A percentile compares a stretch with the other conserved stretches of the same genome.
Evolutionary conservation across 495 filamentous ascomycete genomes (phyloP).

Genomic region (Poronia punctata): DNA sequence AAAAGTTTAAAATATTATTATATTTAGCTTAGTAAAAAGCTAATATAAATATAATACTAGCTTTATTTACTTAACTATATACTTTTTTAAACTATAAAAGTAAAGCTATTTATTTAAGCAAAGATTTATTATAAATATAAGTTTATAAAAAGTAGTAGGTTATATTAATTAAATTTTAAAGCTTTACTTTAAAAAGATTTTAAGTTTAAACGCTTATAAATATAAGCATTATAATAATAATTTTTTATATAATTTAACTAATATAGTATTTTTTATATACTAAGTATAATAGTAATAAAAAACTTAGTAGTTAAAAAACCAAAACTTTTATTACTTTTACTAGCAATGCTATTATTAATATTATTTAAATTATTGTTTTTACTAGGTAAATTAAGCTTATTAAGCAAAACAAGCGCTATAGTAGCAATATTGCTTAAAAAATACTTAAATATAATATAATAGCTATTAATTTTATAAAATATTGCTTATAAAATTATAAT

Average conservation of each 20-base stretch:
- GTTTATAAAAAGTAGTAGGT: slow-evolving; percentile 5
- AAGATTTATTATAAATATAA: slow-evolving; percentile 12
- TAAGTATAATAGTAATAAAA: too few species aligned
- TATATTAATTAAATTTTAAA: slow-evolving; percentile 2
- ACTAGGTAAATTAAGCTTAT: not conserved
- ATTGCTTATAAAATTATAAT: not conserved
- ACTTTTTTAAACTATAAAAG: too few species aligned
- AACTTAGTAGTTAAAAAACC: too few species aligned
- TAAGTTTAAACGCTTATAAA: slow-evolving; percentile 9
- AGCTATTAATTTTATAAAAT: not conserved
- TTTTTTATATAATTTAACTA: slow-evolving; percentile 4
- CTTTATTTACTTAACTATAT: too few species aligned
- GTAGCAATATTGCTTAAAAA: not conserved
- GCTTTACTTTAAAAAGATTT: not conserved
- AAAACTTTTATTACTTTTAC: too few species aligned
- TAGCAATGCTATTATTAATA: slow-evolving; percentile 6
- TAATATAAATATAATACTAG: too few species aligned
- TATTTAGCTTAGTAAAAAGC: slow-evolving; percentile 1
- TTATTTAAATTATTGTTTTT: not conserved
- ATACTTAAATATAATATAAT: not conserved
- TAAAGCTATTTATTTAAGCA: slow-evolving; percentile 1
- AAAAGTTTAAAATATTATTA: not conserved
- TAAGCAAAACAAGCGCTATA: not conserved
- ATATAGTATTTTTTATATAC: slow-evolving; percentile 8
- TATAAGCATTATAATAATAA: slow-evolving; percentile 1